Evolutionary conservation across 1,284 basidiomycete species (phyloP).

Genomic region (Sporisorium exsertum): DNA sequence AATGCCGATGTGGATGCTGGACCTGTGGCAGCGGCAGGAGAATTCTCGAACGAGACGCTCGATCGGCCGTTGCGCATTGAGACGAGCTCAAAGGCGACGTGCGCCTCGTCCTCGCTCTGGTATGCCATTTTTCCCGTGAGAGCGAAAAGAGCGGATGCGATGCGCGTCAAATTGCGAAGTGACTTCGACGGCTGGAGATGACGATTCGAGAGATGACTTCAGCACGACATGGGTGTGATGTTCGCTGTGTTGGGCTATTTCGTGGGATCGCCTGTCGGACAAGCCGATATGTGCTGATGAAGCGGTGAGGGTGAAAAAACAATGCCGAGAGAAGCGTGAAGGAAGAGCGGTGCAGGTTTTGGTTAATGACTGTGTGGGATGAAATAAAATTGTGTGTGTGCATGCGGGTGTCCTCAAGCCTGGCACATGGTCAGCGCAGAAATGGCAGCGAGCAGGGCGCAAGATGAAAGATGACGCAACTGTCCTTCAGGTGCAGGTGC

Average conservation of each 20-base stretch:
- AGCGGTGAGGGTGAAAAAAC: not conserved
- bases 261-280: not conserved
- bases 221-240: not conserved
- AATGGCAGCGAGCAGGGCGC: not conserved
- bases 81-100: constrained; percentile 48
- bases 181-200: not conserved
- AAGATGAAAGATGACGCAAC: not conserved
- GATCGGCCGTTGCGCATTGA: constrained; percentile 43
- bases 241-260: not conserved
- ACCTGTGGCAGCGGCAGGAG: constrained; percentile 9
- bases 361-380: not conserved
- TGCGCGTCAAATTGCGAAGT: not conserved
- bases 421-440: not conserved
- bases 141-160: not conserved
- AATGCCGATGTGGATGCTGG: constrained; percentile 21
- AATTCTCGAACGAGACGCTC: constrained; percentile 31
- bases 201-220: not conserved
- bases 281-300: not conserved
- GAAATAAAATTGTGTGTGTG: not conserved
- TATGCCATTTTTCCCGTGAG: constrained; percentile 24
- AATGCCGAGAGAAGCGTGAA: not conserved
- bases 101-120: constrained; percentile 47
- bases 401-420: not conserved
- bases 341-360: not conserved
- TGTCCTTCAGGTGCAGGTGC: not conserved